Conservation (phyloP, 1,284 basidiomycete genomes). For the Ustilago lituana region DNA sequence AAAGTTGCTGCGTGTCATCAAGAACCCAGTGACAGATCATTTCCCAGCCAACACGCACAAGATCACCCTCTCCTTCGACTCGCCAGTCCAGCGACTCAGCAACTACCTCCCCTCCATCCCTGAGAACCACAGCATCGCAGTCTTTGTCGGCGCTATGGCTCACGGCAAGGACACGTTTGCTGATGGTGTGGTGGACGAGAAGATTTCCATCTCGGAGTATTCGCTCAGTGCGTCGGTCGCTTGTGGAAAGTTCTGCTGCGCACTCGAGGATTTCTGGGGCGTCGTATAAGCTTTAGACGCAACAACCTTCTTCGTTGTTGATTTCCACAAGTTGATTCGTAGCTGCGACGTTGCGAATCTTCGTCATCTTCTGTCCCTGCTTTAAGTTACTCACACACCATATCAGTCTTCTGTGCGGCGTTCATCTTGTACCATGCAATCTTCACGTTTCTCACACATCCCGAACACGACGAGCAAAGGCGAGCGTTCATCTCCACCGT, state of each 20-base stretch:
- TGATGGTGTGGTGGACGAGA: conserved; percentile 93
- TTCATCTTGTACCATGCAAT: too few relatives aligned
- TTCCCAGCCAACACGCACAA: conserved; percentile 95
- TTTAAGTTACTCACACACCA: too few relatives aligned
- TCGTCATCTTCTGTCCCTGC: too few relatives aligned
- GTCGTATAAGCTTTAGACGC: too few relatives aligned
- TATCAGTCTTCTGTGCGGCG: too few relatives aligned
- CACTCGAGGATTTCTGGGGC: conserved; percentile 69
- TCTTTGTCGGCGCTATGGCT: conserved; percentile 87
- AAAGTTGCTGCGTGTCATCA: conserved; percentile 95
- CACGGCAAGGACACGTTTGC: conserved; percentile 89
- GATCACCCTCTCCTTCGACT: conserved; percentile 86
- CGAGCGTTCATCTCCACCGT: neutral
- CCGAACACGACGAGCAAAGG: too few relatives aligned
- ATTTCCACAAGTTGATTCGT: too few relatives aligned
- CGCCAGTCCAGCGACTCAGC: conserved; percentile 82
- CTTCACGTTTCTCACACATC: too few relatives aligned
- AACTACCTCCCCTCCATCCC: conserved; percentile 84
- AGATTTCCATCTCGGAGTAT: conserved; percentile 96
- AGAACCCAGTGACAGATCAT: conserved; percentile 96
- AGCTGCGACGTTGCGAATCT: too few relatives aligned
- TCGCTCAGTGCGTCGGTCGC: conserved; percentile 91
- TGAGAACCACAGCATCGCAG: conserved; percentile 85
- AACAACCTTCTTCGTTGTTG: too few relatives aligned
- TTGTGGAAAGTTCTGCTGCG: conserved; percentile 89